These are phyloP conservation scores for Bruguiera parviflora DNA, from an alignment of 345 rosid species.

Conservation along the genomic window DNA sequence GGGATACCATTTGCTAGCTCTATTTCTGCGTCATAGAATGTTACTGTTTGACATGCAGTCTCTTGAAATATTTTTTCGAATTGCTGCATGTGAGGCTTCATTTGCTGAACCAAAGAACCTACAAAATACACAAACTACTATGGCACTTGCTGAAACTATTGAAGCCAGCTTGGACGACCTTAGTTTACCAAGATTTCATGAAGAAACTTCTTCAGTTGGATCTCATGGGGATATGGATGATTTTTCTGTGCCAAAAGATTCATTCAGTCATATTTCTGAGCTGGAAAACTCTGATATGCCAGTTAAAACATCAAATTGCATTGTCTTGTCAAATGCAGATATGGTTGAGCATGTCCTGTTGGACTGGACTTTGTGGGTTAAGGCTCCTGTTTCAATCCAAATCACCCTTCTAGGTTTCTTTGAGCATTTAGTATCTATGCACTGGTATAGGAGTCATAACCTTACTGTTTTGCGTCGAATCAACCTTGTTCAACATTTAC, in stretches of 20 bases:
- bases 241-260: constrained; percentile 83
- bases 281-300: constrained; percentile 76
- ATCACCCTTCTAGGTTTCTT: constrained; percentile 89
- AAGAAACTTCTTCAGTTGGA: constrained; percentile 81
- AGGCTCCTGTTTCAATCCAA: constrained; percentile 88
- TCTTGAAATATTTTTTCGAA: constrained; percentile 91
- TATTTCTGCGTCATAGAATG: constrained; percentile 88
- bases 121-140: constrained; percentile 36
- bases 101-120: constrained; percentile 88
- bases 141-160: constrained; percentile 48
- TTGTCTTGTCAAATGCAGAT: constrained; percentile 92
- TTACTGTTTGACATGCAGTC: constrained; percentile 89
- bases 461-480: constrained; percentile 89
- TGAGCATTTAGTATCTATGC: constrained; percentile 98
- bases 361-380: constrained; percentile 99
- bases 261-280: constrained; percentile 91
- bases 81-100: constrained; percentile 99
- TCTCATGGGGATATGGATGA: constrained; percentile 96
- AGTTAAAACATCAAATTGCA: constrained; percentile 91
- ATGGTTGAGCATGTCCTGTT: constrained; percentile 99
- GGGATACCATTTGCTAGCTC: constrained; percentile 96
- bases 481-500: constrained; percentile 90
- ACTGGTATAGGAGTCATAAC: constrained; percentile 99
- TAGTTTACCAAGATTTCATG: constrained; percentile 68
- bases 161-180: constrained; percentile 82